Percentiles rank a stretch among this genome's conserved stretches.
Conservation (phyloP, 2,329 filamentous ascomycete species). For the Clonostachys rhizophaga region DNA sequence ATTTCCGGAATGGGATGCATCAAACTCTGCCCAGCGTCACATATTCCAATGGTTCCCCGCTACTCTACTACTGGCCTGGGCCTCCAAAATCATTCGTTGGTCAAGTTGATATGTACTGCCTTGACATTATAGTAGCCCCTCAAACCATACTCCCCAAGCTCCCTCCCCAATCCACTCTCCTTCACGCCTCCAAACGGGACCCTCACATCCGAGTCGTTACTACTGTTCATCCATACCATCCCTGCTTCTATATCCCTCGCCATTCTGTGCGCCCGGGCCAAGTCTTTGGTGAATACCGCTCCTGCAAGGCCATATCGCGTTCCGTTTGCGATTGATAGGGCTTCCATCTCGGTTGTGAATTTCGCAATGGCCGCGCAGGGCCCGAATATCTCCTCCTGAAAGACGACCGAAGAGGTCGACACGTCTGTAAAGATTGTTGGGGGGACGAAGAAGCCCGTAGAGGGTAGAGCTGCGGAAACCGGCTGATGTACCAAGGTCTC, state of each 20-base stretch:
- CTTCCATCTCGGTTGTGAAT: constrained; percentile 20
- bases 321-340: constrained; percentile 22
- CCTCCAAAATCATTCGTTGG: not conserved
- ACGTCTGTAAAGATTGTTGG: constrained; percentile 20
- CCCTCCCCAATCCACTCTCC: constrained; percentile 21
- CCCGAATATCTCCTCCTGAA: constrained; percentile 22
- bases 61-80: no score
- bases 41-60: no score
- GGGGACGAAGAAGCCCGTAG: constrained; percentile 16
- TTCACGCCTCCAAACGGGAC: constrained; percentile 25
- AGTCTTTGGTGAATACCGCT: constrained; percentile 49
- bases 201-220: constrained; percentile 20
- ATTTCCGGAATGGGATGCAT: no score
- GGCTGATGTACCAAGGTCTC: constrained; percentile 45
- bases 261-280: constrained; percentile 30
- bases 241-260: constrained; percentile 49
- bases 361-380: constrained; percentile 15
- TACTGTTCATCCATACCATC: constrained; percentile 34
- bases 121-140: constrained; percentile 18
- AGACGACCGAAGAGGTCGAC: constrained; percentile 10
- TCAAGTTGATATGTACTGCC: constrained; percentile 20
- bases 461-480: constrained; percentile 5
- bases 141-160: constrained; percentile 20
- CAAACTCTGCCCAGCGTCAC: no score
- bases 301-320: constrained; percentile 49